Base-by-base conservation (phyloP, 2,329 filamentous ascomycete genomes). In the Raffaelea ambrosiae region DNA sequence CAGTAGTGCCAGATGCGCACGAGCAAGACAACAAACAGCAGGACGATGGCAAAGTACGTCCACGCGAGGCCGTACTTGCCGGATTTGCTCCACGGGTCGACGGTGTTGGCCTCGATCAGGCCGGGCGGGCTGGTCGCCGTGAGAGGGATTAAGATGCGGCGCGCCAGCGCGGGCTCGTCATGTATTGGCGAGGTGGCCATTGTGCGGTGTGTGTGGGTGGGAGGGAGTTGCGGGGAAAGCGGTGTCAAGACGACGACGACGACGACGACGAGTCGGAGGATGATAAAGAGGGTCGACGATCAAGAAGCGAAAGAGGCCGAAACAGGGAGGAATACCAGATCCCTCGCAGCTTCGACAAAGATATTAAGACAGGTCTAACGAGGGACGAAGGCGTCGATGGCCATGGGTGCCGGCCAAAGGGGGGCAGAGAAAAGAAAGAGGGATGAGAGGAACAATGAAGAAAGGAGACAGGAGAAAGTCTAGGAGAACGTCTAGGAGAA, bases 61-160 rank as follows among this genome's bases (percentile, higher is more conserved):
- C 88, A 95, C 49, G 84, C 88, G 45, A 88, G 68, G 2, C 77
- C 88, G 67, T 96, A 95, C 69, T 95, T 94, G 40, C 84, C 87
- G 20, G 89, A 83, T 59, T 88, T 69, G 22, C 64, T 76, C 84
- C 86, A 96, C 21, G 90, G 88, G 63, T 96, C 90, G 49, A 83
- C 68, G 1, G 73, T 77, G 53, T 80, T 65, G 19, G 80, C 80
- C 62, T 83, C 76, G 40, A 83, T 66, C 29, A 83, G 67, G 14
- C 80, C 80, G 1, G 79, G 69, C 1, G 79, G 77, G 52, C 78
- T 83, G 26, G 73, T 74, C 2, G 78, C 63, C 19, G 75, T 80
- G 46, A 81, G 65, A 3, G 79, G 77, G 51, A 84, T 82, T 43
- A 71, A 59, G 58, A 84, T 81, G 51, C 79, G 75, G 57, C 74